These are phyloP conservation scores for Wallacemonas sp. DNA, from an alignment of 208 protist genomes.

Conservation along the genomic window DNA sequence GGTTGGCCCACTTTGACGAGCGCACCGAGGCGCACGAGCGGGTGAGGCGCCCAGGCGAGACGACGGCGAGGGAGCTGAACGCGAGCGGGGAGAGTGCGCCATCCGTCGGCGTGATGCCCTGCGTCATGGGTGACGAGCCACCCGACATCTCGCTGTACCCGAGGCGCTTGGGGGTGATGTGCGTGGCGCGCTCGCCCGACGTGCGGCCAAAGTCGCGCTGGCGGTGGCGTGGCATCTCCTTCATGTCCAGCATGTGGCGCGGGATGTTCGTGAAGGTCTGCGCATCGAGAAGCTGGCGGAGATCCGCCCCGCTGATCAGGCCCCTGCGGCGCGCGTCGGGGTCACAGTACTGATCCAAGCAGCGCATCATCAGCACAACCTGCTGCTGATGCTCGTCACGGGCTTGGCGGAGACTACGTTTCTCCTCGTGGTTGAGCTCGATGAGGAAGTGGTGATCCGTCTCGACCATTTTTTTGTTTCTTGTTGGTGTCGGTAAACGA, in stretches of 20 bases:
- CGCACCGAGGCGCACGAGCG: too few species aligned
- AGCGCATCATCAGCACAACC: slow-evolving; percentile 6
- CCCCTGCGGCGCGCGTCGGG: not conserved
- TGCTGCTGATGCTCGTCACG: not conserved
- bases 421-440: not conserved
- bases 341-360: slow-evolving; percentile 12
- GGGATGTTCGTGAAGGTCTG: slow-evolving; percentile 11
- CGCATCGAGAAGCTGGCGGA: not conserved
- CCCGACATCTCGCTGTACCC: not conserved
- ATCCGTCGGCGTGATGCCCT: slow-evolving; percentile 8
- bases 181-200: not conserved
- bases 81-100: not conserved
- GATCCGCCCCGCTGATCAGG: not conserved
- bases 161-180: slow-evolving; percentile 4
- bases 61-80: not conserved
- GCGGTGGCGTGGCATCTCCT: slow-evolving; percentile 13
- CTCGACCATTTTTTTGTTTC: slow-evolving; percentile 19
- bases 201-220: not conserved
- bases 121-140: not conserved
- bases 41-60: not conserved
- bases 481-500: not conserved
- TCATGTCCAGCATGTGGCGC: slow-evolving; percentile 2
- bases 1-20: not conserved
- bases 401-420: not conserved
- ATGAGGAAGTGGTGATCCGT: slow-evolving; percentile 4